Evolutionary conservation across 257 asterid genomes (phyloP), one percentile per base, ranked within the genome.

Genomic region (Anisodus tanguticus): DNA sequence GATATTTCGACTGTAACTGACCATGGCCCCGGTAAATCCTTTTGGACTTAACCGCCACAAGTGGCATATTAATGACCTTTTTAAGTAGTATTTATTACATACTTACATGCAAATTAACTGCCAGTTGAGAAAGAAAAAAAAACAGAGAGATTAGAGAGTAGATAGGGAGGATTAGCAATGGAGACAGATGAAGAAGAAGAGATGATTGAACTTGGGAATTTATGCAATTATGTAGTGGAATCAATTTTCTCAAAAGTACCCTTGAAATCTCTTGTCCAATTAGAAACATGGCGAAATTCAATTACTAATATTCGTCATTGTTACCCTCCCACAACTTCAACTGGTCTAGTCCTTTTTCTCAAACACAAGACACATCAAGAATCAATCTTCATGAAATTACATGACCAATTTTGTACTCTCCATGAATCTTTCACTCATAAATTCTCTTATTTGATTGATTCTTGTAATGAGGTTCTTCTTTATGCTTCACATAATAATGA

Each of bases 241-340:
- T 67, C 85, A 79, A 64, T 87, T n/a, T 84, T 87, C 78, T 81
- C 84, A 9, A 54, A 54, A 49, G 81, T 87, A 35, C 85, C 85
- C 8, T 51, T 87, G 9, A 87, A 87, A 15, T 62, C 82, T 47
- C 87, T 87, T 22, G 26, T 57, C 6, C 79, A 78, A 6, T 53
- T 66, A 47, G 81, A 87, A 43, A 9, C 35, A 22, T 22, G 26
- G 26, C 26, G 26, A 22, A 41, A 41, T 41, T 39, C 5, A 3
- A 41, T 41, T 5, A 41, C 5, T 41, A 41, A 41, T 5, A 41
- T 41, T 5, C 5, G 45, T 5, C 5, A 41, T 41, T 41, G 45
- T 41, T 41, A 41, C 45, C 45, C 45, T 41, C 45, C 45, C 0
- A 41, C 45, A 41, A 41, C 5, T 41, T 41, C 45, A 41, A 41